Percentiles rank a stretch among this genome's conserved stretches.
Evolutionary conservation across 345 rosid species (phyloP).

Genomic region (Corchorus capsularis): DNA sequence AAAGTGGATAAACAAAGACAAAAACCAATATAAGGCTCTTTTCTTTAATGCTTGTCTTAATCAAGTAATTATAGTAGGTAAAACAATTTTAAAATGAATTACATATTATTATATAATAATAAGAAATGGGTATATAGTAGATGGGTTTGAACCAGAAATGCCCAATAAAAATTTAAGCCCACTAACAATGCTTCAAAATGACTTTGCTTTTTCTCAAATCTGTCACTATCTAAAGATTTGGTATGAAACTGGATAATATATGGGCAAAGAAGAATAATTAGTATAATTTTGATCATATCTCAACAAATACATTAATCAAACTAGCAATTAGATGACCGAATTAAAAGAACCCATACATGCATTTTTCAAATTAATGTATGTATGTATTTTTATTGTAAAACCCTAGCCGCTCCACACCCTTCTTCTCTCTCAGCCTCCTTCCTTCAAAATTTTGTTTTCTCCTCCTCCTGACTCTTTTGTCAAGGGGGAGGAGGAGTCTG

Average conservation of each 20-base stretch:
- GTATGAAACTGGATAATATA: neutral
- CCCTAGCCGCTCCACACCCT: too few relatives aligned
- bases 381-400: too few relatives aligned
- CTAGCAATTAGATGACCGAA: neutral
- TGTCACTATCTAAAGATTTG: neutral
- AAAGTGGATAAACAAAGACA: neutral
- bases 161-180: constrained; percentile 1
- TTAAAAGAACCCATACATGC: too few relatives aligned
- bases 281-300: neutral
- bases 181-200: neutral
- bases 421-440: too few relatives aligned
- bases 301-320: neutral
- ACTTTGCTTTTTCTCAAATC: neutral
- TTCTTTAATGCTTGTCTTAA: constrained; percentile 14
- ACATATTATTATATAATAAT: neutral
- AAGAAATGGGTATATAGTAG: neutral
- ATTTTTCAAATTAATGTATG: too few relatives aligned
- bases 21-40: neutral
- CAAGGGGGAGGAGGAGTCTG: too few relatives aligned
- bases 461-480: too few relatives aligned
- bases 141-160: constrained; percentile 9
- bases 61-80: constrained; percentile 1
- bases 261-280: neutral
- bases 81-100: neutral
- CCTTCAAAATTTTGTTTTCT: too few relatives aligned